These are phyloP conservation scores for Grammothele lineata DNA, from an alignment of 768 basidiomycete species.

Conservation along the genomic window DNA sequence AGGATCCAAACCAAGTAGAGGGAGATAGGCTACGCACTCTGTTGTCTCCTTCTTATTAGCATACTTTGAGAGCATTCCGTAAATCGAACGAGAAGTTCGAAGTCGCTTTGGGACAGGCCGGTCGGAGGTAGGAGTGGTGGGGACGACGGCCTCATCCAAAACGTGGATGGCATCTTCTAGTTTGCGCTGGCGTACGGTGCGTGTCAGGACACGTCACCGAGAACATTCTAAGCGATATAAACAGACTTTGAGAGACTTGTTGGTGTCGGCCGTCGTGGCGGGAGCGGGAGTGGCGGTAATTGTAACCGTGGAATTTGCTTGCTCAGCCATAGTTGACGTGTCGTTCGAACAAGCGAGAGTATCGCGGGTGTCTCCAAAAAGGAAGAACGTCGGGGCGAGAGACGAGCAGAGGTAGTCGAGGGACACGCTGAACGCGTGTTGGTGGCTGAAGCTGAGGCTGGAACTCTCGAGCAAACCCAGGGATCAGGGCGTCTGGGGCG, in stretches of 20 bases:
- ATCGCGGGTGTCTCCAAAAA: background rate
- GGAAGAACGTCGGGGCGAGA: background rate
- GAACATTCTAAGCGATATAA: background rate
- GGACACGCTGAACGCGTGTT: background rate
- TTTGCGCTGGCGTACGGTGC: conserved; percentile 52
- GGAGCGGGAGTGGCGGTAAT: conserved; percentile 2
- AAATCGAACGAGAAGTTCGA: conserved; percentile 54
- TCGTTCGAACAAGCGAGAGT: no score
- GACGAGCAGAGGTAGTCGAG: background rate
- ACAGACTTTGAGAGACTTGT: conserved; percentile 21
- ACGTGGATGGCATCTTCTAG: conserved; percentile 75
- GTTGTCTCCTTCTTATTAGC: conserved; percentile 53
- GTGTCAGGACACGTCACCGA: conserved; percentile 15
- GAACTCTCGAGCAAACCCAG: no score
- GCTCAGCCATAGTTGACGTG: conserved; percentile 3
- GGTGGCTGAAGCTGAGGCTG: conserved; percentile 1
- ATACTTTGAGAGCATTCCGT: conserved; percentile 77
- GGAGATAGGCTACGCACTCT: conserved; percentile 23
- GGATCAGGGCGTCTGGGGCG: no score
- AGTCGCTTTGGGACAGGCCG: conserved; percentile 50
- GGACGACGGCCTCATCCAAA: conserved; percentile 59
- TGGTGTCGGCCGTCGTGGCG: conserved; percentile 9
- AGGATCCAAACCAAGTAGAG: background rate
- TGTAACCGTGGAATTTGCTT: conserved; percentile 3
- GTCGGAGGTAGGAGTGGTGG: conserved; percentile 28